These are phyloP conservation scores for Mycena maculata DNA, from an alignment of 768 basidiomycete species.

Conservation along the genomic window DNA sequence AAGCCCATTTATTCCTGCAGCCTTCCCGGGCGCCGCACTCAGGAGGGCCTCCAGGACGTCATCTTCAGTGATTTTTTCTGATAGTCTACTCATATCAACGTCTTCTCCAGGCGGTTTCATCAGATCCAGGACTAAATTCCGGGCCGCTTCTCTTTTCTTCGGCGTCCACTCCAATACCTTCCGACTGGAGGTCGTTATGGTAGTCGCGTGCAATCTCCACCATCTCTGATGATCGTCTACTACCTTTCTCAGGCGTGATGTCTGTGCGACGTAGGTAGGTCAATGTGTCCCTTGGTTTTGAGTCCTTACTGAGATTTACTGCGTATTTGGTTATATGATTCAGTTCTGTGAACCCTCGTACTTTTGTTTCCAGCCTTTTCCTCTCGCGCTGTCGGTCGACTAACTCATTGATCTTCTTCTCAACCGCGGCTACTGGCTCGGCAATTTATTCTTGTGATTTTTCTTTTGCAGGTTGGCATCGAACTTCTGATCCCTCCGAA, in stretches of 20 bases:
- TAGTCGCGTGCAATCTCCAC: no score
- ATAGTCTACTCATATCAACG: no score
- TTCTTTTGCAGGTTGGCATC: no score
- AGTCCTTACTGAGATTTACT: not conserved
- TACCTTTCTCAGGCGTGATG: not conserved
- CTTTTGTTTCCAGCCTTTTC: not conserved
- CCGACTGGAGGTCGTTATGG: no score
- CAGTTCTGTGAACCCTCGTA: not conserved
- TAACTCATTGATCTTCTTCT: not conserved
- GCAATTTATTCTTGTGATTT: not conserved
- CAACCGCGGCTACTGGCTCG: not conserved
- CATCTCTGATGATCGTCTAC: not conserved
- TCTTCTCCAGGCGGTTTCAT: no score
- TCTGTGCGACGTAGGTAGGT: not conserved
- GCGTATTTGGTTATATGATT: slow-evolving; percentile 1
- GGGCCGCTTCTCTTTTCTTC: no score
- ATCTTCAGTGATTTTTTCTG: no score
- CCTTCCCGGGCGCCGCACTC: no score
- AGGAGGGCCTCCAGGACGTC: no score
- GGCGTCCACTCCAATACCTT: no score
- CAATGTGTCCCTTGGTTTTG: not conserved
- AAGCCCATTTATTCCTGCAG: no score
- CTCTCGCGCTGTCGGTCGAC: slow-evolving; percentile 1
- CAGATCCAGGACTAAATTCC: no score
- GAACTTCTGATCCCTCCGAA: not conserved